These are phyloP conservation scores for Metschnikowia orientalis DNA, from an alignment of 805 yeast species.

Conservation along the genomic window DNA sequence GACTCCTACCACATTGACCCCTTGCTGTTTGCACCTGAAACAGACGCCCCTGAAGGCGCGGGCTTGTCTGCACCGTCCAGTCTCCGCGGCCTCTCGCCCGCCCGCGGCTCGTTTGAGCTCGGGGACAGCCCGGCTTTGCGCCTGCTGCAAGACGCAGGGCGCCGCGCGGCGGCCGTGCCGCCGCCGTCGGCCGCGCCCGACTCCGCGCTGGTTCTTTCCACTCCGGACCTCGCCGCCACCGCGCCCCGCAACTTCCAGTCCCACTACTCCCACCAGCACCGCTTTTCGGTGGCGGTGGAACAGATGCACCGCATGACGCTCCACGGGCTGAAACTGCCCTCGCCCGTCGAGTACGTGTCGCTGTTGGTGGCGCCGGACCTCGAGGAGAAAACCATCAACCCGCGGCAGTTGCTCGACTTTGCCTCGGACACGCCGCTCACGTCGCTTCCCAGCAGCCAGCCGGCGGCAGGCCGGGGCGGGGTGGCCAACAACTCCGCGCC, in stretches of 20 bases:
- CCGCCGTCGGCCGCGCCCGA: constrained; percentile 10
- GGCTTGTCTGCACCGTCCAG: too few species aligned
- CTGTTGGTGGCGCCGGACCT: constrained; percentile 1
- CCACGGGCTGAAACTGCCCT: constrained; percentile 16
- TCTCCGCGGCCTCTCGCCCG: too few species aligned
- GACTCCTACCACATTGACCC: constrained; percentile 3
- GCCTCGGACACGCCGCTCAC: constrained; percentile 1
- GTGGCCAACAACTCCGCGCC: neutral
- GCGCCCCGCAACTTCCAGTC: constrained; percentile 10
- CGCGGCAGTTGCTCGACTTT: constrained; percentile 22
- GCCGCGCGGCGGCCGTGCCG: constrained; percentile 12
- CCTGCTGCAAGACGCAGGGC: too few species aligned
- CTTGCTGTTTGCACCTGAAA: neutral
- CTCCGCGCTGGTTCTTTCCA: constrained; percentile 6
- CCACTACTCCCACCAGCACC: constrained; percentile 13
- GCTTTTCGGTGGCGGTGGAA: constrained; percentile 19
- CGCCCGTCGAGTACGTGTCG: constrained; percentile 12
- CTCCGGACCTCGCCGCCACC: constrained; percentile 8
- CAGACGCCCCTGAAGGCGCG: too few species aligned
- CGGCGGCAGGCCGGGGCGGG: neutral
- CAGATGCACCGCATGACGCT: constrained; percentile 25
- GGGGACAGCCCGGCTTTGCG: constrained; percentile 2
- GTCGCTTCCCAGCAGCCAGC: neutral
- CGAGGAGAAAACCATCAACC: constrained; percentile 31
- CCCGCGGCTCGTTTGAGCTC: constrained; percentile 4